phyloP scores from a whole-genome alignment of 2,329 filamentous ascomycete species.

The Anthostomella pinea region DNA sequence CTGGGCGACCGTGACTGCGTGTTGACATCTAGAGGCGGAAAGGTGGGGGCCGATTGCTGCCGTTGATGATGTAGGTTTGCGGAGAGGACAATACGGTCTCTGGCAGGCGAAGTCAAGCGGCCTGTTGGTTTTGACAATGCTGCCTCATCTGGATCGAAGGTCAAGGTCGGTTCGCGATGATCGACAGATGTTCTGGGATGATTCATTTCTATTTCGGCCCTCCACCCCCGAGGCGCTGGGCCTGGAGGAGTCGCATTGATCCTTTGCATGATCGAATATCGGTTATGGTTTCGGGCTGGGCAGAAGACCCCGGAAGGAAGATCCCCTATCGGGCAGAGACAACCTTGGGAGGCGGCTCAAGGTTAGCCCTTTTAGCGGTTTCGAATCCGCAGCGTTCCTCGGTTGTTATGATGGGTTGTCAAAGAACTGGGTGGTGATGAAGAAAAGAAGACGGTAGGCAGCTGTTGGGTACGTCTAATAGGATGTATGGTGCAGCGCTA shows the following conservation, averaged over 20 bases:
- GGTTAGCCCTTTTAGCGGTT: too few relatives aligned
- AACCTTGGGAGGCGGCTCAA: too few relatives aligned
- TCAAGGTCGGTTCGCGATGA: constrained; percentile 17
- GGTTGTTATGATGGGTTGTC: too few relatives aligned
- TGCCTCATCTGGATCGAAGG: constrained; percentile 22
- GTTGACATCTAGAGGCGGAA: constrained; percentile 13
- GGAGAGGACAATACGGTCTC: constrained; percentile 8
- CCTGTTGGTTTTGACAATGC: constrained; percentile 14
- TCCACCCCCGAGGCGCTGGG: constrained; percentile 11
- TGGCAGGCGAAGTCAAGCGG: constrained; percentile 7
- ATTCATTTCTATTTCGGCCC: constrained; percentile 11
- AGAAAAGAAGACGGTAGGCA: too few relatives aligned
- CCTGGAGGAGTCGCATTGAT: constrained; percentile 9
- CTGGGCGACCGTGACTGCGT: constrained; percentile 14
- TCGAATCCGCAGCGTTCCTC: too few relatives aligned
- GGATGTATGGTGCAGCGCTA: too few relatives aligned
- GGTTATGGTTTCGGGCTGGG: too few relatives aligned
- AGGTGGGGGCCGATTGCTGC: constrained; percentile 25
- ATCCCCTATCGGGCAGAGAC: too few relatives aligned
- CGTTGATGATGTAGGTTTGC: constrained; percentile 25
- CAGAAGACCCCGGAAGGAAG: too few relatives aligned
- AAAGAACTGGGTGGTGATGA: too few relatives aligned
- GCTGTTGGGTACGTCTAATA: too few relatives aligned
- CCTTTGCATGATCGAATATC: constrained; percentile 27
- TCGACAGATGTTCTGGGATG: too few relatives aligned